phyloP scores from a whole-genome alignment of 2,329 filamentous ascomycete species.

The Cladosporium sp. region DNA sequence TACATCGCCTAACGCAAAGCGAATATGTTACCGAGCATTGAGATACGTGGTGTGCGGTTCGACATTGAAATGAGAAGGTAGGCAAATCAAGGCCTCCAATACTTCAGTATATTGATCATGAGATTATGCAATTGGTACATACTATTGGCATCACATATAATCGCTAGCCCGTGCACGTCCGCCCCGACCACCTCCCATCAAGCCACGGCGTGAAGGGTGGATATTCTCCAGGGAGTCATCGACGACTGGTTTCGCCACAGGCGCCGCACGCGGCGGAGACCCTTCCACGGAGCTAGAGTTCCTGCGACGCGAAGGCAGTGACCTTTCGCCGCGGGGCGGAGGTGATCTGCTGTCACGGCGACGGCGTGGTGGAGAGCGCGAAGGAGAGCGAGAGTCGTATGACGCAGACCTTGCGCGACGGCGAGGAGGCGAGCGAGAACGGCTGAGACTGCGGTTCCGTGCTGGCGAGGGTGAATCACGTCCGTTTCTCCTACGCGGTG shows the following conservation, averaged over 20 bases:
- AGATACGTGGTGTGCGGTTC: background rate
- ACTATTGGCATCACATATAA: conserved; percentile 28
- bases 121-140: conserved; percentile 15
- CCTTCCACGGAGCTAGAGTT: conserved; percentile 36
- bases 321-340: background rate
- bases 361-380: conserved; percentile 24
- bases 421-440: conserved; percentile 26
- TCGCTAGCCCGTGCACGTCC: conserved; percentile 31
- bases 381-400: conserved; percentile 31
- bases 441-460: conserved; percentile 19
- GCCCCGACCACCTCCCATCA: conserved; percentile 32
- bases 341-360: conserved; percentile 6
- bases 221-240: conserved; percentile 38
- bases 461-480: conserved; percentile 26
- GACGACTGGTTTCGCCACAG: conserved; percentile 21
- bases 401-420: conserved; percentile 21
- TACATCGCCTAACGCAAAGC: background rate
- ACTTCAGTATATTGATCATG: background rate
- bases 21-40: background rate
- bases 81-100: background rate
- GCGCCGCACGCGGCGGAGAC: conserved; percentile 29
- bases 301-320: conserved; percentile 27
- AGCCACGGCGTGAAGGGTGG: conserved; percentile 39
- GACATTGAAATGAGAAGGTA: background rate
- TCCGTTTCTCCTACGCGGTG: background rate